Evolutionary conservation across 306 rosid genomes (phyloP), one percentile per base, ranked within the genome.

Genomic region (Quercus glauca): DNA sequence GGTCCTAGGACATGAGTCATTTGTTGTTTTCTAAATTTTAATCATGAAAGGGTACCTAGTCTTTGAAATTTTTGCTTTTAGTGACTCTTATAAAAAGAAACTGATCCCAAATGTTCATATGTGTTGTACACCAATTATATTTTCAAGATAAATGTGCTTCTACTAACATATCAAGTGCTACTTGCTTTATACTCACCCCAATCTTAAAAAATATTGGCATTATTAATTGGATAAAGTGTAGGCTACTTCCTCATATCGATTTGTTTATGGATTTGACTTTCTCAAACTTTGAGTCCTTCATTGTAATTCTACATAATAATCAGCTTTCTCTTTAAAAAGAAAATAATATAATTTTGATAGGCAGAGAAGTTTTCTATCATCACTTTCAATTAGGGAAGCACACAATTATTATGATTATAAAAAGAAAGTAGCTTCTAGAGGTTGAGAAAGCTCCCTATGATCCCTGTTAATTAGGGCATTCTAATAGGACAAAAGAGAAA

Each of bases 401-500:
- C 41, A 76, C 68, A 55, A 56, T 28, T 73, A 73, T 49, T 71
- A 26, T 64, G 55, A 56, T 75, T 76, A 14, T 37, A 57, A n/a
- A 72, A 56, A 17, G 60, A 35, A 57, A 35, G 63, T 70, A 4
- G 17, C 26, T 67, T 33, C 51, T 26, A 68, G 88, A 69, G 83
- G 83, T 56, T 68, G 61, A 76, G 82, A 82, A 74, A 55, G 70
- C 55, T 51, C 64, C 57, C 60, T 15, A 20, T 8, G 45, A 69
- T 76, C 85, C 87, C 81, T 71, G 59, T 14, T 56, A 31, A 75
- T 37, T 28, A 74, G 91, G 91, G 85, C 80, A 86, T 23, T 56
- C 6, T 20, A 79, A 83, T 21, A 70, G 55, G 84, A 82, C 82
- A 79, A 79, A 43, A 70, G 31, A 53, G 5, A 67, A 71, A 68